Conservation (phyloP, 2,329 filamentous ascomycete genomes). For the Fusarium cyanostomum region DNA sequence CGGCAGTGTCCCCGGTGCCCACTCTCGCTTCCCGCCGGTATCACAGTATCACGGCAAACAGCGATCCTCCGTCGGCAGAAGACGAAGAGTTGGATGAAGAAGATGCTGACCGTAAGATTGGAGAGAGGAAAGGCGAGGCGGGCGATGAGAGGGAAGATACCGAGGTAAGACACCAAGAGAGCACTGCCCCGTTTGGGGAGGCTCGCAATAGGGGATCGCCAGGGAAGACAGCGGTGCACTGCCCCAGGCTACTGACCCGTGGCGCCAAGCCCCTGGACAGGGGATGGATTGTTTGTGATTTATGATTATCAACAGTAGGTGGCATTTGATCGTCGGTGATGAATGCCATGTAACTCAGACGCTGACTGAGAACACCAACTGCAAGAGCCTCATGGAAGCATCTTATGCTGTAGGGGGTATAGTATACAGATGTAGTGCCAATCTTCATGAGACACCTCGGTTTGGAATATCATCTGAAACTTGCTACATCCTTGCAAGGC, state of each 20-base stretch:
- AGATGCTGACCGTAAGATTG: no score
- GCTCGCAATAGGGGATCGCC: no score
- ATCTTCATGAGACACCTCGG: neutral
- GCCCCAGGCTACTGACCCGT: slow-evolving; percentile 15
- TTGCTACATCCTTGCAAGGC: slow-evolving; percentile 25
- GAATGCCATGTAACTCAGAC: no score
- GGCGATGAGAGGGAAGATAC: neutral
- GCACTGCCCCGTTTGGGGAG: slow-evolving; percentile 3
- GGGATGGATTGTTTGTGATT: slow-evolving; percentile 11
- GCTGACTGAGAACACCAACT: neutral
- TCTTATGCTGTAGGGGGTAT: neutral
- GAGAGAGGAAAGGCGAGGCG: no score
- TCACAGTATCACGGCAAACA: neutral
- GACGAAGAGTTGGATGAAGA: neutral
- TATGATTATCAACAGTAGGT: neutral
- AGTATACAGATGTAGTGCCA: neutral
- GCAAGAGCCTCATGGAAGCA: neutral
- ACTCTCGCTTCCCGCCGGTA: neutral
- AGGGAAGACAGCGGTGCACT: slow-evolving; percentile 12
- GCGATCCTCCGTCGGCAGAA: neutral
- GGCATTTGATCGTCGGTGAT: neutral
- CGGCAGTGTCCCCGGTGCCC: neutral
- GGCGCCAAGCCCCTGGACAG: slow-evolving; percentile 33
- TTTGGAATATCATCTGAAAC: slow-evolving; percentile 26
- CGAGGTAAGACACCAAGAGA: slow-evolving; percentile 1